Evolutionary conservation across 768 basidiomycete genomes (phyloP).

Genomic region (Rhizopogon rudus): DNA sequence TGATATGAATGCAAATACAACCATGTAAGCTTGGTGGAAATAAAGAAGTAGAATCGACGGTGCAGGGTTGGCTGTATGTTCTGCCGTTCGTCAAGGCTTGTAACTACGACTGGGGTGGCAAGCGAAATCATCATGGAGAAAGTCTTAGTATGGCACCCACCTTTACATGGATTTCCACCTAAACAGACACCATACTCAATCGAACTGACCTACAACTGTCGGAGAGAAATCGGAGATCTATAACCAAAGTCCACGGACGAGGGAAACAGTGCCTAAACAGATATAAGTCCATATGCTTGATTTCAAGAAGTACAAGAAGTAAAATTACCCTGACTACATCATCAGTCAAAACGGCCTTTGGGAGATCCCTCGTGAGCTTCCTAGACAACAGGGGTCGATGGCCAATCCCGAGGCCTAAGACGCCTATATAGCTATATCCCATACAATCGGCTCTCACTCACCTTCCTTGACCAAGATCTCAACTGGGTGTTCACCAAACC

Average conservation of each 20-base stretch:
- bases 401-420: slow-evolving; percentile 71
- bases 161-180: neutral
- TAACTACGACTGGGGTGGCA: slow-evolving; percentile 76
- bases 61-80: slow-evolving; percentile 69
- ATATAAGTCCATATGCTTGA: neutral
- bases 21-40: slow-evolving; percentile 1
- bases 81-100: slow-evolving; percentile 57
- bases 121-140: slow-evolving; percentile 49
- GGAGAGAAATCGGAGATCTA: slow-evolving; percentile 75
- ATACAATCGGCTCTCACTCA: slow-evolving; percentile 63
- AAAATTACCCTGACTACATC: slow-evolving; percentile 64
- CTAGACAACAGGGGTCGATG: slow-evolving; percentile 18
- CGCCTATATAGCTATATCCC: slow-evolving; percentile 63
- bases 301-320: neutral
- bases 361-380: slow-evolving; percentile 64
- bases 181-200: slow-evolving; percentile 13
- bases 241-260: slow-evolving; percentile 65
- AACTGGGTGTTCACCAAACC: slow-evolving; percentile 40
- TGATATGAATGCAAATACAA: neutral
- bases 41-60: slow-evolving; percentile 37
- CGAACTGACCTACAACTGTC: slow-evolving; percentile 58
- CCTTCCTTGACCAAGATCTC: slow-evolving; percentile 71
- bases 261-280: slow-evolving; percentile 50
- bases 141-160: slow-evolving; percentile 25
- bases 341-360: slow-evolving; percentile 80